Base-by-base conservation (phyloP, 352 stramenopile species). In the Phytophthora hibernalis region DNA sequence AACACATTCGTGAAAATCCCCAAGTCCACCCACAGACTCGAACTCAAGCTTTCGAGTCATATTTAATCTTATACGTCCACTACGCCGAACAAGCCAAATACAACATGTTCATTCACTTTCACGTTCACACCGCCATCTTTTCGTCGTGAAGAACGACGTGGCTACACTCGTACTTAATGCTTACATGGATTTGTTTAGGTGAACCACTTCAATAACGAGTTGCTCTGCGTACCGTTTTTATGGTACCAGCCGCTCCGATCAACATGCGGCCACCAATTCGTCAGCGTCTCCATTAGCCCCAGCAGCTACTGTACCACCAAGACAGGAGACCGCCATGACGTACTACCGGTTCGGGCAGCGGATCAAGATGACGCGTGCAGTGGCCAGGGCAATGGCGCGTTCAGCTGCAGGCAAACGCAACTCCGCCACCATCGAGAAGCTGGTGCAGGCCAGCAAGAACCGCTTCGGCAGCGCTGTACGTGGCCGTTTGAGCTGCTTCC, bases 341-440 rank as follows among this genome's bases (percentile, higher is more conserved):
- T 92, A 87, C 76, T 92, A 89, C 76, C 82, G 82, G 38, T 69
- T 85, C 51, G 82, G 79, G 11, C 74, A 82, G 68, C 78, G 80
- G 20, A 68, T 92, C 67, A 82, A 78, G 50, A 85, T 89, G 69
- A 89, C 83, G 62, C 83, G 83, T 31, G 82, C 80, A 20, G 75
- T 83, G 56, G 83, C 70, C 1, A 83, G 83, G 21, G 81, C 81
- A 52, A 89, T 90, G 78, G 77, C 70, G 7, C 83, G 83, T n/a
- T 78, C 77, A 7, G 76, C 81, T 18, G 70, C 70, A 44, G 78
- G 83, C 48, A 79, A 83, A 24, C 72, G 47, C 31, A 81, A 77
- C 61, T 72, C 74, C 1, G 71, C 70, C 48, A 74, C 70, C 31
- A 82, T 92, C 40, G 82, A 90, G 72, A 74, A 80, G 20, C 61